Evolutionary conservation across 495 filamentous ascomycete species (phyloP).

Genomic region (Rhypophila decipiens): DNA sequence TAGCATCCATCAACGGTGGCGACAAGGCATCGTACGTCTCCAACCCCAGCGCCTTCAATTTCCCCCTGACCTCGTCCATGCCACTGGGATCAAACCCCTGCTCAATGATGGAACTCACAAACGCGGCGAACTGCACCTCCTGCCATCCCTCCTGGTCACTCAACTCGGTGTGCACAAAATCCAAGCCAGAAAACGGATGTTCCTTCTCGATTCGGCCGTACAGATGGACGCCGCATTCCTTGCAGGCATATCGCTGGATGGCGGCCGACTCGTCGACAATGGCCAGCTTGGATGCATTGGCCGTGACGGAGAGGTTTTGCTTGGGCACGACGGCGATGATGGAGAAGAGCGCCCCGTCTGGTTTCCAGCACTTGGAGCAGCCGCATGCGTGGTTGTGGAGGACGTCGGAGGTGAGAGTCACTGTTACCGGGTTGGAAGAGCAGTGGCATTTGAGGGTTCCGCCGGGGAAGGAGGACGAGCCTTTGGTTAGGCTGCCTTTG

Average conservation of each 20-base stretch:
- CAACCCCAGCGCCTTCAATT: constrained; percentile 42
- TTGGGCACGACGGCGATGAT: constrained; percentile 49
- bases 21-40: constrained; percentile 51
- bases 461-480: constrained; percentile 41
- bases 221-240: constrained; percentile 48
- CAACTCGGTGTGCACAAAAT: constrained; percentile 56
- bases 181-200: constrained; percentile 56
- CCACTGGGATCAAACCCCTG: constrained; percentile 48
- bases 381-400: constrained; percentile 61
- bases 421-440: constrained; percentile 40
- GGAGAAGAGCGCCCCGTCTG: constrained; percentile 50
- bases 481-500: constrained; percentile 44
- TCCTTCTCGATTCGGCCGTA: constrained; percentile 55
- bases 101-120: constrained; percentile 56
- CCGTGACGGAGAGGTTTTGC: constrained; percentile 40
- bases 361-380: constrained; percentile 63
- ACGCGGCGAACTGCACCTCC: constrained; percentile 57
- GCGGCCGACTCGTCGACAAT: constrained; percentile 45
- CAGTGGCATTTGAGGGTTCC: constrained; percentile 52
- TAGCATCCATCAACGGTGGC: constrained; percentile 52
- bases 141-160: constrained; percentile 52
- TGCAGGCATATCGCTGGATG: constrained; percentile 54
- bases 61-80: constrained; percentile 45
- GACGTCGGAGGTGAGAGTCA: constrained; percentile 46
- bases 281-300: constrained; percentile 45